Percentiles rank a stretch among this genome's conserved stretches.
phyloP scores from a whole-genome alignment of 805 yeast genomes.

The Lipomyces yamanashiensis region DNA sequence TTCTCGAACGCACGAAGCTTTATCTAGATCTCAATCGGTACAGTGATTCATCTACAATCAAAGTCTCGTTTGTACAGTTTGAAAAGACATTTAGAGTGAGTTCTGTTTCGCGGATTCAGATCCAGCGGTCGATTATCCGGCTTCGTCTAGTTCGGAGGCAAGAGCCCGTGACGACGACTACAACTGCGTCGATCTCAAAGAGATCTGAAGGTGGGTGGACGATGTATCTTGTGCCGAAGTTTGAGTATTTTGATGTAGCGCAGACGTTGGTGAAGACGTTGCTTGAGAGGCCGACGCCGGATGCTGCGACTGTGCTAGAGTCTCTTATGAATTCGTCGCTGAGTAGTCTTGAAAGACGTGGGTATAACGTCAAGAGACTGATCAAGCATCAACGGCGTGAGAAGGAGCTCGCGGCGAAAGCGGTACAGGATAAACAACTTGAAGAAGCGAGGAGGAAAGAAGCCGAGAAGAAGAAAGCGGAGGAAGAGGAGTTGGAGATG shows the following conservation, averaged over 20 bases:
- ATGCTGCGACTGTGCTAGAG: constrained; percentile 47
- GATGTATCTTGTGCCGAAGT: constrained; percentile 38
- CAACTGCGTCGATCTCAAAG: constrained; percentile 36
- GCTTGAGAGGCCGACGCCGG: constrained; percentile 46
- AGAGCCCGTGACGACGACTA: constrained; percentile 34
- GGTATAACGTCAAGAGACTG: constrained; percentile 47
- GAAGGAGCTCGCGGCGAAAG: constrained; percentile 27
- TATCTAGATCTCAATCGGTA: constrained; percentile 35
- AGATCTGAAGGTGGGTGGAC: constrained; percentile 20
- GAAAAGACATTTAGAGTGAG: constrained; percentile 36
- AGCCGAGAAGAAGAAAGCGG: constrained; percentile 15
- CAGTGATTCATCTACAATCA: constrained; percentile 1
- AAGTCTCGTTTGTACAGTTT: constrained; percentile 15
- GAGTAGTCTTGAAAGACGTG: constrained; percentile 44
- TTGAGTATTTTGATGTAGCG: constrained; percentile 49
- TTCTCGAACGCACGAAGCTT: constrained; percentile 44
- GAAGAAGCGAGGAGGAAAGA: constrained; percentile 32
- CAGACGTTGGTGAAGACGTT: constrained; percentile 42
- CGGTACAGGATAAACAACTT: constrained; percentile 18
- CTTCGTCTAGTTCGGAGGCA: constrained; percentile 5
- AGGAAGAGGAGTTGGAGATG: constrained; percentile 20
- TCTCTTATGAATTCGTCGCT: constrained; percentile 44
- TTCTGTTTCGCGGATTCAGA: constrained; percentile 39
- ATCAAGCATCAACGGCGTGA: constrained; percentile 39
- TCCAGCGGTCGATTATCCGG: constrained; percentile 36